These are phyloP conservation scores for Tolypocladium sp. DNA, from an alignment of 2,329 filamentous ascomycete genomes.

Conservation along the genomic window DNA sequence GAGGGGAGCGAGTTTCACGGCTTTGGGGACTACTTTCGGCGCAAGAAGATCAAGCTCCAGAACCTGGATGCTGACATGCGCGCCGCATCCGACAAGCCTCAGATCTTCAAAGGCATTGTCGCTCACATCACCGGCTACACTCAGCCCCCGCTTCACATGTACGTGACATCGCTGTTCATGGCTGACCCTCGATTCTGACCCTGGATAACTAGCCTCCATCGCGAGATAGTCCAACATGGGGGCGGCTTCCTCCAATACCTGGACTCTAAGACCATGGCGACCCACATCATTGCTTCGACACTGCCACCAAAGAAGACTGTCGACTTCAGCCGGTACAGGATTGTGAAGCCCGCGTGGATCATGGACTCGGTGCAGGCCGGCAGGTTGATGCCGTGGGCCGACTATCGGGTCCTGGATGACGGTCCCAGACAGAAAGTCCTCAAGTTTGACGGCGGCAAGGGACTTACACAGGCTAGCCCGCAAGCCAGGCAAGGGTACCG, in stretches of 20 bases:
- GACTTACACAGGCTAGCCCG: constrained; percentile 57
- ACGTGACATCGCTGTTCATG: constrained; percentile 12
- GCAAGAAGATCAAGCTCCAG: constrained; percentile 95
- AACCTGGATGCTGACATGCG: constrained; percentile 83
- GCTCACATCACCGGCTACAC: constrained; percentile 94
- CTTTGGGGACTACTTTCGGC: constrained; percentile 83
- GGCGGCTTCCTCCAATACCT: constrained; percentile 92
- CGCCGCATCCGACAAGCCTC: constrained; percentile 59
- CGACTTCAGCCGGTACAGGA: constrained; percentile 79
- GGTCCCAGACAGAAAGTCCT: constrained; percentile 75
- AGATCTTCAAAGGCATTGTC: constrained; percentile 84
- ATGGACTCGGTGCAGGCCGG: constrained; percentile 80
- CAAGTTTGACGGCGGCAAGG: constrained; percentile 47
- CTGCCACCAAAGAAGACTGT: constrained; percentile 88
- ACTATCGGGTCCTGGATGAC: constrained; percentile 78
- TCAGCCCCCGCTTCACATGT: constrained; percentile 80
- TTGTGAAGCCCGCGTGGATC: constrained; percentile 93
- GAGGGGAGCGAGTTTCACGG: constrained; percentile 78
- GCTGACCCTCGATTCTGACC: not conserved
- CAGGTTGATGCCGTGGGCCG: constrained; percentile 74
- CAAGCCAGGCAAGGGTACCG: constrained; percentile 56
- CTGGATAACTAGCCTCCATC: constrained; percentile 51
- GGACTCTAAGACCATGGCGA: constrained; percentile 88
- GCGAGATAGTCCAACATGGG: constrained; percentile 83
- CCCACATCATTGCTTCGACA: constrained; percentile 87